These are phyloP conservation scores for Malus domestica DNA, from an alignment of 306 rosid genomes.

Conservation along the genomic window ASM211411v1 NC_041794.1:25479501-25480000, in stretches of 20 bases:
- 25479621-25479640: background rate
- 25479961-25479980: conserved; percentile 5
- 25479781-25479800: background rate
- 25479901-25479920: conserved; percentile 43
- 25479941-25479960: background rate
- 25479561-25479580: background rate
- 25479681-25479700: background rate
- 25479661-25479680: background rate
- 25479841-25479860: background rate
- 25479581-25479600: background rate
- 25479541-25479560: background rate
- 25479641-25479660: background rate
- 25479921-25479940: conserved; percentile 43
- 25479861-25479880: conserved; percentile 25
- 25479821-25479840: background rate
- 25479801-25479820: background rate
- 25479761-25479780: background rate
- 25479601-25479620: background rate
- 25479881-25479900: conserved; percentile 63
- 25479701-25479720: background rate
- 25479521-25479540: background rate
- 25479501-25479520: background rate
- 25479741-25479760: background rate
- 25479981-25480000: background rate
- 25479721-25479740: background rate